Conservation (phyloP, 2,329 filamentous ascomycete genomes). For the Daldinia eschscholtzii region DNA sequence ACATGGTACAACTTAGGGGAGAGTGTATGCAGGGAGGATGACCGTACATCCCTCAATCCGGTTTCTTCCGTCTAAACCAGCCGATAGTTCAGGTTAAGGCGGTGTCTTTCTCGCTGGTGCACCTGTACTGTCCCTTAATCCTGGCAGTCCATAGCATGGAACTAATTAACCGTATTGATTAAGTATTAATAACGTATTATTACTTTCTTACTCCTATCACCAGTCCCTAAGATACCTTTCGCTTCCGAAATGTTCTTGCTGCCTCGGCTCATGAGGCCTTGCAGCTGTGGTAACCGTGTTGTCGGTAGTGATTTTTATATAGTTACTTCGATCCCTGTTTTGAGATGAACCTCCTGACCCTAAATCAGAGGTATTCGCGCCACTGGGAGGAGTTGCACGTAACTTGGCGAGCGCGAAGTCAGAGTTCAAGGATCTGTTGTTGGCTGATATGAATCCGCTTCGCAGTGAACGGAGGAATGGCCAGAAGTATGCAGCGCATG, state of each 20-base stretch:
- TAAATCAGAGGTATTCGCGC: slow-evolving; percentile 23
- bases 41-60: not conserved
- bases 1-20: not conserved
- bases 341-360: slow-evolving; percentile 29
- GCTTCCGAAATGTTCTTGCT: slow-evolving; percentile 19
- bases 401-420: slow-evolving; percentile 35
- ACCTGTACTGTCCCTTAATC: not conserved
- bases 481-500: slow-evolving; percentile 42
- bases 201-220: slow-evolving; percentile 10
- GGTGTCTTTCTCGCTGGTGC: not conserved
- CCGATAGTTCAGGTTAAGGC: not conserved
- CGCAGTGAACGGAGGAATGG: slow-evolving; percentile 41
- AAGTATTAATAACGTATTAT: not conserved
- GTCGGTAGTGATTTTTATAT: slow-evolving; percentile 40
- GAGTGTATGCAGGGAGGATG: not conserved
- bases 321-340: slow-evolving; percentile 38
- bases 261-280: slow-evolving; percentile 11
- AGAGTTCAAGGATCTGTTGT: slow-evolving; percentile 37
- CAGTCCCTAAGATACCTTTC: slow-evolving; percentile 40
- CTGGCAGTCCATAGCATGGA: not conserved
- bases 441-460: slow-evolving; percentile 39
- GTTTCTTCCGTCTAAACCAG: not conserved
- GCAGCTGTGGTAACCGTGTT: slow-evolving; percentile 33
- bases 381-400: slow-evolving; percentile 24
- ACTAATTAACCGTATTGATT: not conserved